A percentile compares a stretch with the other conserved stretches of the same genome.
Evolutionary conservation across 768 basidiomycete genomes (phyloP).

Genomic region (Russula abietina): DNA sequence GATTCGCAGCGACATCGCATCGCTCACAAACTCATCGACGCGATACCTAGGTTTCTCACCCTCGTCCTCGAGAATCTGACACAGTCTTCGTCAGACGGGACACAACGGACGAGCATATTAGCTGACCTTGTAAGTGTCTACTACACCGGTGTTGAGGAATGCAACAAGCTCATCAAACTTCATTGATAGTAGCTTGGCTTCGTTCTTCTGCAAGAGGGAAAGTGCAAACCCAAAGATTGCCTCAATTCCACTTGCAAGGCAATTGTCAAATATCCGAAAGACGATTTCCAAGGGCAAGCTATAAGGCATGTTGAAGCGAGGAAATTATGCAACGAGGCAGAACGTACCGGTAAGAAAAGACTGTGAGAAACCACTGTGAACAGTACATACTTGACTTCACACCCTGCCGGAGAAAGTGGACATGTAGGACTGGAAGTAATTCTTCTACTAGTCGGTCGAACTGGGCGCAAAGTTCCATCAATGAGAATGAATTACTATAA

Average conservation of each 20-base stretch:
- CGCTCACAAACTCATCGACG: conserved; percentile 80
- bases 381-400: conserved; percentile 98
- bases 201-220: conserved; percentile 80
- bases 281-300: conserved; percentile 95
- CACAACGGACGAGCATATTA: neutral
- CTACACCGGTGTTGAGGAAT: conserved; percentile 74
- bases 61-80: neutral
- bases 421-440: conserved; percentile 81
- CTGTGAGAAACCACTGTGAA: conserved; percentile 96
- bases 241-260: conserved; percentile 94
- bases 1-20: conserved; percentile 78
- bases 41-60: conserved; percentile 40
- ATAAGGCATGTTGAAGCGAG: neutral
- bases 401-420: conserved; percentile 91
- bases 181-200: conserved; percentile 65
- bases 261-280: conserved; percentile 94
- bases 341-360: conserved; percentile 88
- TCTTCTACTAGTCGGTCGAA: conserved; percentile 96
- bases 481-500: neutral
- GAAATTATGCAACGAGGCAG: neutral
- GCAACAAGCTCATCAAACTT: conserved; percentile 89
- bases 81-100: neutral
- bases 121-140: conserved; percentile 72
- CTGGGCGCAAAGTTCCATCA: conserved; percentile 35
- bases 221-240: conserved; percentile 95